Conservation (phyloP, 768 basidiomycete species). For the Pleurotus giganteus region DNA sequence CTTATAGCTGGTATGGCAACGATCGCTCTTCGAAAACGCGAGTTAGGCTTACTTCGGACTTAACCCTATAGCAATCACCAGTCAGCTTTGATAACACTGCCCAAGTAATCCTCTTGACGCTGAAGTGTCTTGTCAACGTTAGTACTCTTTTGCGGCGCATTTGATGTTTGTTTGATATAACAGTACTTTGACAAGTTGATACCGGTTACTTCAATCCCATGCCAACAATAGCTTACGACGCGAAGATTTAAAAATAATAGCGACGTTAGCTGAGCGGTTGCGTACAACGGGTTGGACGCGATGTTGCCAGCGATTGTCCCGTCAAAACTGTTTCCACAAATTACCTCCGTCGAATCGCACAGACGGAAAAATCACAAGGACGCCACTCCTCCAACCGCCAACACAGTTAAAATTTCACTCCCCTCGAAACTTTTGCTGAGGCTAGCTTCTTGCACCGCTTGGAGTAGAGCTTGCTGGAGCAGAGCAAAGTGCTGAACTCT, state of each 20-base stretch:
- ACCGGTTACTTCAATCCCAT: not conserved
- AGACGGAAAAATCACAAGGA: not conserved
- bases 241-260: not conserved
- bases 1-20: too few relatives aligned
- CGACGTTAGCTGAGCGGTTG: not conserved
- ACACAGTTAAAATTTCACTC: not conserved
- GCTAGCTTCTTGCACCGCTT: not conserved
- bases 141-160: conserved; percentile 5
- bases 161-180: not conserved
- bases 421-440: not conserved
- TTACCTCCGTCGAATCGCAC: not conserved
- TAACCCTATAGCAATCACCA: not conserved
- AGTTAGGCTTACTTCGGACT: conserved; percentile 7
- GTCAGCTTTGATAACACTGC: too few relatives aligned
- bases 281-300: not conserved
- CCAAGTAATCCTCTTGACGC: not conserved
- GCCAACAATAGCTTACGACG: not conserved
- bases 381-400: too few relatives aligned
- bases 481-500: not conserved
- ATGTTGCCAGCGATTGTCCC: not conserved
- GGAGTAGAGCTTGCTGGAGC: not conserved
- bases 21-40: not conserved
- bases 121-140: not conserved
- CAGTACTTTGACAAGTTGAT: conserved; percentile 1
- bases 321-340: not conserved